Evolutionary conservation across 257 asterid genomes (phyloP).

Genomic region (Voacanga thouarsii): DNA sequence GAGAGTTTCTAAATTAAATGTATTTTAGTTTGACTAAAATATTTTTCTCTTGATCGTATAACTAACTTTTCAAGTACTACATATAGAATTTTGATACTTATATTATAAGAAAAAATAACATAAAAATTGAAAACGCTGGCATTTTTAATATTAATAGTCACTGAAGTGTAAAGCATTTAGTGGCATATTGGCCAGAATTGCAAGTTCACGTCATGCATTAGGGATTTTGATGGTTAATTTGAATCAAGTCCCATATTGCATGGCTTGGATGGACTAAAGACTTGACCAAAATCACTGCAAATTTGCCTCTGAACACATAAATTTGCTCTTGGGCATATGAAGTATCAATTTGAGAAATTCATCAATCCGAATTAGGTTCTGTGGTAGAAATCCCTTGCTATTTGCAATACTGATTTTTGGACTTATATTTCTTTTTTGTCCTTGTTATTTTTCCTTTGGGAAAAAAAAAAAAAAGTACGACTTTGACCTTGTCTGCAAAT

Average conservation of each 20-base stretch:
- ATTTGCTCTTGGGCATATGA: neutral
- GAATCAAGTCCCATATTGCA: neutral
- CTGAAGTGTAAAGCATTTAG: neutral
- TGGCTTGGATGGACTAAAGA: neutral
- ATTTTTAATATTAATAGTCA: neutral
- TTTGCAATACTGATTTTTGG: too few species aligned
- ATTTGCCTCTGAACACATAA: neutral
- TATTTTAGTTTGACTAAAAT: neutral
- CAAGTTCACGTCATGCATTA: neutral
- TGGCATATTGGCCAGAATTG: neutral
- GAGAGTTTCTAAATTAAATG: neutral
- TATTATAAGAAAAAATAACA: too few species aligned
- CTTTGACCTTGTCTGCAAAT: too few species aligned
- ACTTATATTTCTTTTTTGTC: too few species aligned
- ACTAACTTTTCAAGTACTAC: neutral
- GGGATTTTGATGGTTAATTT: neutral
- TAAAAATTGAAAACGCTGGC: neutral
- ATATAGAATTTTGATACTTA: too few species aligned
- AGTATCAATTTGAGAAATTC: too few species aligned
- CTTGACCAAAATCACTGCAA: neutral
- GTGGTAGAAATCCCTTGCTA: too few species aligned
- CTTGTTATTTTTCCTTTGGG: too few species aligned
- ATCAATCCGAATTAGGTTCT: too few species aligned
- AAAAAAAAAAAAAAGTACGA: too few species aligned
- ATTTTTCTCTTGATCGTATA: neutral